Evolutionary conservation across 2,329 filamentous ascomycete species (phyloP), one percentile per base, ranked within the genome.

Genomic region (Truncatella angustata): DNA sequence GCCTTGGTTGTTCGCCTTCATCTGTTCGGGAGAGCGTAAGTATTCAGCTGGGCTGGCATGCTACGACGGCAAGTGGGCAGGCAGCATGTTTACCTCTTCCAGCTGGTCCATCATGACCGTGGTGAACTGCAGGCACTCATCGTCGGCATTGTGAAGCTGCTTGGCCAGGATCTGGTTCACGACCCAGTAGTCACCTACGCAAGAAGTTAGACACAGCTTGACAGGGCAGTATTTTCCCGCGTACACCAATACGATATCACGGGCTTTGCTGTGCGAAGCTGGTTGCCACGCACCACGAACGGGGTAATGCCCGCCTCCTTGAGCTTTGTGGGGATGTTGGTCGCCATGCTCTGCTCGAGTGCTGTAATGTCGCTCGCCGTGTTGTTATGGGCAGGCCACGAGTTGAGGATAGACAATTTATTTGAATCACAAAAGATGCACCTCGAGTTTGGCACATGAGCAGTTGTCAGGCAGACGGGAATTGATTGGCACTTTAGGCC

Each of bases 191-290:
- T 95, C 87, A 69, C 89, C 90, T 94, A 51, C 61, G 57, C 23
- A 24, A 12, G 21, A 43, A 4, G 9, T 50, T 66, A 20, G 61
- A 57, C 52, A 43, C 54, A n/a, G 28, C 10, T 36, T 35, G 37
- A 10, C 7, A 26, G 3, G 12, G 3, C 7, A 30, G 20, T 23
- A 43, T 10, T 11, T 4, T 12, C 4, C 4, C 9, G 80, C 87
- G 66, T 80, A 96, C 93, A 94, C 91, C 93, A 97, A 71, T 97
- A 99, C 57, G 92, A 81, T 60, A 97, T 82, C 54, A 94, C 90
- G 7, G 94, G 94, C 71, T 93, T 94, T 65, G 86, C 83, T 54
- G 81, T 81, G 68, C 93, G 88, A 45, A 99, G 82, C 74, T 99
- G 93, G 32, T 84, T 81, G 30, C 91, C 93, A 64, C 93, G 85